These are phyloP conservation scores for Carallia brachiata DNA, from an alignment of 345 rosid genomes.

Conservation along the genomic window DNA sequence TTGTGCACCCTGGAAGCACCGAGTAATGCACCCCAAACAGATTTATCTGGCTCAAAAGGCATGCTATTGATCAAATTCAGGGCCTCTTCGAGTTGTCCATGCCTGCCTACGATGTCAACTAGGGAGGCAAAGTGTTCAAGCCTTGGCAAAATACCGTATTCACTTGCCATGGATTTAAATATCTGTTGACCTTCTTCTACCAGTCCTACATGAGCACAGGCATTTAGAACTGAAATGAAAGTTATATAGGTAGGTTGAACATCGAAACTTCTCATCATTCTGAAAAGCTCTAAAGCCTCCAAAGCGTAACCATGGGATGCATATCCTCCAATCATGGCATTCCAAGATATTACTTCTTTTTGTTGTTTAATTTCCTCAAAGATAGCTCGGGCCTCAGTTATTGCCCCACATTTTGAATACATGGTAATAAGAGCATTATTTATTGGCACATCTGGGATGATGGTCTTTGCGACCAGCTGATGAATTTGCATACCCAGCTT, in stretches of 20 bases:
- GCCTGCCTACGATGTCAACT: constrained; percentile 52
- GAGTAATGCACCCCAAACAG: constrained; percentile 79
- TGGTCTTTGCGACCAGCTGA: constrained; percentile 49
- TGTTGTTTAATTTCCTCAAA: constrained; percentile 42
- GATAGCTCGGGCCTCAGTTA: constrained; percentile 44
- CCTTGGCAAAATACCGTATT: constrained; percentile 49
- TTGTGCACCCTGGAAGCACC: constrained; percentile 63
- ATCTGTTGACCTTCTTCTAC: constrained; percentile 52
- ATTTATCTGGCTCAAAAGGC: constrained; percentile 61
- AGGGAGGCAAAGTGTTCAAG: constrained; percentile 65
- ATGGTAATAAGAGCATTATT: constrained; percentile 63
- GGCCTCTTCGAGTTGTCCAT: constrained; percentile 62
- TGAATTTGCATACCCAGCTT: constrained; percentile 67
- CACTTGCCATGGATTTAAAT: constrained; percentile 53
- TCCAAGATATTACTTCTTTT: constrained; percentile 74
- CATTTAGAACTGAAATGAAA: constrained; percentile 59
- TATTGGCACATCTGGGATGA: constrained; percentile 54
- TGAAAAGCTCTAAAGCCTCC: constrained; percentile 54
- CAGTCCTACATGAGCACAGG: constrained; percentile 67
- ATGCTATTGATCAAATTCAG: constrained; percentile 49
- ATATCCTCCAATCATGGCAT: constrained; percentile 83
- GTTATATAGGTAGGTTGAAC: constrained; percentile 65
- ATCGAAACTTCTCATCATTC: constrained; percentile 42
- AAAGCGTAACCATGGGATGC: constrained; percentile 62
- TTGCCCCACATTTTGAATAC: constrained; percentile 67